Conservation (phyloP, 768 basidiomycete species). For the Boletus eberwhitei region DNA sequence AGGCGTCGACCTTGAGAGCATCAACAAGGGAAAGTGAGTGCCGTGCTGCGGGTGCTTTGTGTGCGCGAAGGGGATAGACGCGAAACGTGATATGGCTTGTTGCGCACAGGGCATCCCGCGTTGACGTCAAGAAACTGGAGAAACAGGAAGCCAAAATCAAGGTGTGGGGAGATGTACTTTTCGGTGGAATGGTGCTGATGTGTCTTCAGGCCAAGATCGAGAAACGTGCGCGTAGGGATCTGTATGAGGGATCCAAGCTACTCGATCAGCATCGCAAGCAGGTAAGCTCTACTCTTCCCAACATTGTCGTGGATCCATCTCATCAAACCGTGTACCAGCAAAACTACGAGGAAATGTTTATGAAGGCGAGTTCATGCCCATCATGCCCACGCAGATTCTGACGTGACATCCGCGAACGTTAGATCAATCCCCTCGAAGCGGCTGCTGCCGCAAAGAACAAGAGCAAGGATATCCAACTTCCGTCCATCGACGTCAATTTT, state of each 20-base stretch:
- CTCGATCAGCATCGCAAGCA: slow-evolving; percentile 91
- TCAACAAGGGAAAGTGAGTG: slow-evolving; percentile 88
- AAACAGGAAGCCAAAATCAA: slow-evolving; percentile 96
- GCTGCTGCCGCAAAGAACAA: slow-evolving; percentile 80
- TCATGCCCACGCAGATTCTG: neutral
- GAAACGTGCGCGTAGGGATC: slow-evolving; percentile 84
- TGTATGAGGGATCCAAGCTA: slow-evolving; percentile 96
- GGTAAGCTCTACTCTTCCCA: slow-evolving; percentile 36
- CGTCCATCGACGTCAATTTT: slow-evolving; percentile 94
- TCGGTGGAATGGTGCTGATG: neutral
- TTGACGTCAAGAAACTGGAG: slow-evolving; percentile 93
- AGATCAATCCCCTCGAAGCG: slow-evolving; percentile 93
- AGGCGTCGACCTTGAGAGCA: slow-evolving; percentile 86
- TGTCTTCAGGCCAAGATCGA: slow-evolving; percentile 83
- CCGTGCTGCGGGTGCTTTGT: slow-evolving; percentile 6
- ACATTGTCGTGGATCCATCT: neutral
- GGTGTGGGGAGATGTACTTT: slow-evolving; percentile 36
- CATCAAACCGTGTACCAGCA: slow-evolving; percentile 49
- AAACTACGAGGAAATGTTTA: slow-evolving; percentile 98
- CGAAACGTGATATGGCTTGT: slow-evolving; percentile 1
- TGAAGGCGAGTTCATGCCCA: slow-evolving; percentile 64
- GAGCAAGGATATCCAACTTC: slow-evolving; percentile 95
- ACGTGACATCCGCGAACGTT: neutral
- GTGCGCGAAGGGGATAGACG: slow-evolving; percentile 1
- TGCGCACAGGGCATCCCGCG: slow-evolving; percentile 70